Percentiles rank a stretch among this genome's conserved stretches.
These are phyloP conservation scores for Phytophthora cactorum DNA, from an alignment of 352 stramenopile genomes.

Conservation along the genomic window DNA sequence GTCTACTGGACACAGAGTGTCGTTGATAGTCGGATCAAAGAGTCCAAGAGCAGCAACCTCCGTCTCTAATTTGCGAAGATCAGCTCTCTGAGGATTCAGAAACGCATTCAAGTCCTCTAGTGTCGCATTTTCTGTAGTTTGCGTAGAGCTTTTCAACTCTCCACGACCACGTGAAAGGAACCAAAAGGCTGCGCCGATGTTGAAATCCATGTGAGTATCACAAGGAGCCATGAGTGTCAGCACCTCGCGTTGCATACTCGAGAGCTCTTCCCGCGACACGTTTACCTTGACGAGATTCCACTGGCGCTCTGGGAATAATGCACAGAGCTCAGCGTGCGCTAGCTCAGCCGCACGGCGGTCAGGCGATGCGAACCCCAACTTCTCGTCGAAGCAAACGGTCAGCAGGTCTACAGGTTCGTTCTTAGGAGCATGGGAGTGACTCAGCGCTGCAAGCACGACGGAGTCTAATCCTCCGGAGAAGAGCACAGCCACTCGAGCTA, in stretches of 20 bases:
- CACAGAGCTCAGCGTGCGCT: conserved; percentile 82
- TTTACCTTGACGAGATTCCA: conserved; percentile 91
- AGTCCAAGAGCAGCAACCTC: conserved; percentile 39
- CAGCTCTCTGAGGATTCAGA: conserved; percentile 26
- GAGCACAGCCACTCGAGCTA: conserved; percentile 84
- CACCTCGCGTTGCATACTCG: conserved; percentile 68
- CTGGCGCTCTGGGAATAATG: conserved; percentile 80
- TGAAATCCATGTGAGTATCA: conserved; percentile 97
- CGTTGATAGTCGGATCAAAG: conserved; percentile 17
- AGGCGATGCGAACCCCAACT: conserved; percentile 69
- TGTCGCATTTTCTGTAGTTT: conserved; percentile 1
- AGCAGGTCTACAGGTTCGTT: conserved; percentile 91
- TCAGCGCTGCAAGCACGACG: conserved; percentile 92
- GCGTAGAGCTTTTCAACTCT: conserved; percentile 17
- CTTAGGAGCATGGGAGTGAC: conserved; percentile 68
- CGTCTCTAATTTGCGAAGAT: conserved; percentile 31
- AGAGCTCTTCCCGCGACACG: conserved; percentile 79
- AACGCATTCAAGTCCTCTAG: conserved; percentile 54
- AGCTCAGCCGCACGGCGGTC: conserved; percentile 92
- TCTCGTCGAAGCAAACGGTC: conserved; percentile 94
- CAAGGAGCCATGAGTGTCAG: conserved; percentile 84
- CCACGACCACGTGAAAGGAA: conserved; percentile 89
- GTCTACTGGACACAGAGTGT: conserved; percentile 39
- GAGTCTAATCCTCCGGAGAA: conserved; percentile 98
- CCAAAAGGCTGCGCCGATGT: conserved; percentile 96